A percentile compares a stretch with the other conserved stretches of the same genome.
These are phyloP conservation scores for Hypoxylon sp. DNA, from an alignment of 2,329 filamentous ascomycete genomes.

Conservation along the genomic window DNA sequence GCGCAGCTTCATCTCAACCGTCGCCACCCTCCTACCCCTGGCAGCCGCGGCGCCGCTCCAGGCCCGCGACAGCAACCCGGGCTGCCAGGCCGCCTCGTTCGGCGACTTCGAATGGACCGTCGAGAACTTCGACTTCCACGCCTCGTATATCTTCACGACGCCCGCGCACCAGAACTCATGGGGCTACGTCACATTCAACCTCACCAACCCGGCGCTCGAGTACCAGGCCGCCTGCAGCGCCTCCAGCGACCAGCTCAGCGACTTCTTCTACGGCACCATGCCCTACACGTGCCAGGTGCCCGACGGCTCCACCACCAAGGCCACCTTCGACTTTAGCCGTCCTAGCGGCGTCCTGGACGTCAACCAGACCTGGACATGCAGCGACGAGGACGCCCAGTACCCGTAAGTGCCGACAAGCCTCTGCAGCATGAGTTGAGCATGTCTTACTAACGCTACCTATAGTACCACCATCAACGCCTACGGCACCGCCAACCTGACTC, in stretches of 20 bases:
- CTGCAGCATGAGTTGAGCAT: not conserved
- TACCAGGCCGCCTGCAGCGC: slow-evolving; percentile 56
- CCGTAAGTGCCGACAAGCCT: slow-evolving; percentile 50
- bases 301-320: slow-evolving; percentile 48
- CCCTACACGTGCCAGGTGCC: slow-evolving; percentile 58
- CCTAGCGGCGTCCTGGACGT: slow-evolving; percentile 54
- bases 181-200: slow-evolving; percentile 62
- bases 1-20: slow-evolving; percentile 44
- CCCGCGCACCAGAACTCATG: slow-evolving; percentile 63
- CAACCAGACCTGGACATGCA: slow-evolving; percentile 64
- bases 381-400: slow-evolving; percentile 53
- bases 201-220: slow-evolving; percentile 59
- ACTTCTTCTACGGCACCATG: slow-evolving; percentile 64
- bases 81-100: slow-evolving; percentile 52
- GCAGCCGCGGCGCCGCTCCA: slow-evolving; percentile 45
- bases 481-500: slow-evolving; percentile 51
- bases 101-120: slow-evolving; percentile 56
- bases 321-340: slow-evolving; percentile 58
- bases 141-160: slow-evolving; percentile 62
- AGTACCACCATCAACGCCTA: slow-evolving; percentile 52
- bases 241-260: slow-evolving; percentile 56
- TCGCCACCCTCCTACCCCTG: slow-evolving; percentile 46
- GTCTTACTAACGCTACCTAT: slow-evolving; percentile 23
- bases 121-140: slow-evolving; percentile 60
- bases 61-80: slow-evolving; percentile 43